Percentiles rank a stretch among this genome's conserved stretches.
Conservation (phyloP, 1,284 basidiomycete species). For the Puccinia horiana region DNA sequence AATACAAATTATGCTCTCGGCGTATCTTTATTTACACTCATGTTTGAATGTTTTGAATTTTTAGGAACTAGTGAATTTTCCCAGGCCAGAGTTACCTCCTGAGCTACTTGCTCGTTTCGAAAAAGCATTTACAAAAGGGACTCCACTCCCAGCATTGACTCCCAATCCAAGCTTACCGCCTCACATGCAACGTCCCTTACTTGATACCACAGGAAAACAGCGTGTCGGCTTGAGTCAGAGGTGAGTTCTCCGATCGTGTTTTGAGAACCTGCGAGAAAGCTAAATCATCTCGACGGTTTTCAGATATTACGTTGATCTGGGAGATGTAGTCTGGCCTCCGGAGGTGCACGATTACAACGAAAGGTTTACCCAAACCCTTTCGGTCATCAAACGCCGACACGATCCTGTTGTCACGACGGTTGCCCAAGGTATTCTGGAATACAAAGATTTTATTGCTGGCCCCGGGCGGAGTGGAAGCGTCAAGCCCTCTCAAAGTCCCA, state of each 20-base stretch:
- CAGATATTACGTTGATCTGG: conserved; percentile 81
- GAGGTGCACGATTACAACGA: conserved; percentile 93
- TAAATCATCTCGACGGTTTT: conserved; percentile 59
- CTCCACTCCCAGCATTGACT: conserved; percentile 66
- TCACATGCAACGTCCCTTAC: conserved; percentile 54
- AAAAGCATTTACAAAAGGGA: conserved; percentile 55
- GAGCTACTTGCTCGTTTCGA: conserved; percentile 70
- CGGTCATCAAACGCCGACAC: conserved; percentile 89
- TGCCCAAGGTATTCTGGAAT: conserved; percentile 73
- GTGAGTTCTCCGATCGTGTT: not conserved
- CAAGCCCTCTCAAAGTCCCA: conserved; percentile 64
- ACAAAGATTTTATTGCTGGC: conserved; percentile 63
- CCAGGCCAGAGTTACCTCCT: conserved; percentile 70
- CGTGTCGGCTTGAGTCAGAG: conserved; percentile 40
- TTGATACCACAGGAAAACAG: conserved; percentile 30
- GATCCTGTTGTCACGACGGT: conserved; percentile 97
- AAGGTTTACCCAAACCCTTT: conserved; percentile 81
- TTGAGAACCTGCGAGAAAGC: conserved; percentile 50
- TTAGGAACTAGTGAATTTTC: conserved; percentile 84
- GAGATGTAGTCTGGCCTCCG: conserved; percentile 76
- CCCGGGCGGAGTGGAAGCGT: conserved; percentile 42
- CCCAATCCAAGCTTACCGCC: conserved; percentile 70
- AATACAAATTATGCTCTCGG: not conserved
- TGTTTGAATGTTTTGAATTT: conserved; percentile 1
- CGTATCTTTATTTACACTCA: not conserved